A percentile compares a stretch with the other conserved stretches of the same genome.
These are phyloP conservation scores for Holtermanniella nyarrowii DNA, from an alignment of 768 basidiomycete genomes.

Conservation along the genomic window DNA sequence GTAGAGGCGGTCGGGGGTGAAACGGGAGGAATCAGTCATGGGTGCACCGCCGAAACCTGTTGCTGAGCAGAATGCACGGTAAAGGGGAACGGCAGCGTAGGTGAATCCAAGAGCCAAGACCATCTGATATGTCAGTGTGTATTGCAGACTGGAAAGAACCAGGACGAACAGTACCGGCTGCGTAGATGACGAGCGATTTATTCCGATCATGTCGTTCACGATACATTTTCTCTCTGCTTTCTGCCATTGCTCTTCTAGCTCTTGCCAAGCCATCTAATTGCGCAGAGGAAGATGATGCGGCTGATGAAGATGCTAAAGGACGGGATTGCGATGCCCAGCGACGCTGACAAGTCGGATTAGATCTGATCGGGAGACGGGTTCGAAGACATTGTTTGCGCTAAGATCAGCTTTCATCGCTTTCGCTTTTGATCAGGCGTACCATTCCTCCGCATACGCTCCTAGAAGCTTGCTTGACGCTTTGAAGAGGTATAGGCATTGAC, in stretches of 20 bases:
- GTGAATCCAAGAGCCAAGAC: constrained; percentile 68
- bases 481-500: too few relatives aligned
- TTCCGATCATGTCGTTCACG: constrained; percentile 19
- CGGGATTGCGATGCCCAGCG: too few relatives aligned
- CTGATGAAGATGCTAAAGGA: too few relatives aligned
- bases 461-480: too few relatives aligned
- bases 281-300: neutral
- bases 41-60: constrained; percentile 96
- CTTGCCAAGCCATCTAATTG: neutral
- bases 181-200: constrained; percentile 22
- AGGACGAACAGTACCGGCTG: constrained; percentile 25
- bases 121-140: constrained; percentile 47
- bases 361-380: too few relatives aligned
- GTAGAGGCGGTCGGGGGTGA: constrained; percentile 67
- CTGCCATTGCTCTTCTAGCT: constrained; percentile 18
- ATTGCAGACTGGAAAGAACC: constrained; percentile 4
- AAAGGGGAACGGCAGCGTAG: constrained; percentile 95
- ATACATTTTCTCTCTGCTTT: constrained; percentile 23
- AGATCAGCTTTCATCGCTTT: too few relatives aligned
- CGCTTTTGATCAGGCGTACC: too few relatives aligned
- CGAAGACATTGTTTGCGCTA: too few relatives aligned
- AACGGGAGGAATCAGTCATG: constrained; percentile 55
- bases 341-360: too few relatives aligned
- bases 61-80: constrained; percentile 95
- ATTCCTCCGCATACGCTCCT: too few relatives aligned